Percentiles rank a stretch among this genome's conserved stretches.
Evolutionary conservation across 192 early-diverging fungal species (phyloP).

Genomic region (Irineochytrium annulatum): DNA sequence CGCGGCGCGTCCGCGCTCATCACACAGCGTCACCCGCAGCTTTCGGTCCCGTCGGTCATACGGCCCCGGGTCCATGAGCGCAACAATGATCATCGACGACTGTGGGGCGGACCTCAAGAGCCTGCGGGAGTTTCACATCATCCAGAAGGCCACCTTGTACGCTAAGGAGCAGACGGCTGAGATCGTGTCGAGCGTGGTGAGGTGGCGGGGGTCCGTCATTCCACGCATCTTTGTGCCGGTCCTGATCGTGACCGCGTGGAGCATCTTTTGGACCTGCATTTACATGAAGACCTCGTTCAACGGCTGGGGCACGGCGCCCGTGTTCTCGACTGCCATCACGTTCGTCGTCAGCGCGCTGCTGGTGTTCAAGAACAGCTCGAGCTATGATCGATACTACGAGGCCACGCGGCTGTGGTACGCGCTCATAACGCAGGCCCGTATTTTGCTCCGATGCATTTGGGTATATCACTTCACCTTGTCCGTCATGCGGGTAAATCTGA

Average conservation of each 20-base stretch:
- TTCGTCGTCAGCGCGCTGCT: slow-evolving; percentile 55
- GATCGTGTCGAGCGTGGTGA: no score
- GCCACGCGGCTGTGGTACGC: slow-evolving; percentile 79
- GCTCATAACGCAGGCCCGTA: slow-evolving; percentile 66
- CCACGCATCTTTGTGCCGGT: neutral
- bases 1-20: no score
- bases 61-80: no score
- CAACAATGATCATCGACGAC: no score
- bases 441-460: slow-evolving; percentile 76
- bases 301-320: neutral
- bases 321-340: neutral
- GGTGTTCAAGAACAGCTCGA: slow-evolving; percentile 79
- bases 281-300: neutral
- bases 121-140: no score
- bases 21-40: no score
- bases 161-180: no score
- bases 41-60: no score
- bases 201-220: neutral
- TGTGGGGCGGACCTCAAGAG: no score
- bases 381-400: slow-evolving; percentile 72
- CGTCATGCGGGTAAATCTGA: neutral
- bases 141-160: no score
- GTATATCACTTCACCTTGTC: slow-evolving; percentile 29
- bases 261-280: neutral
- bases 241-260: neutral